These are phyloP conservation scores for Triticum turgidum DNA, from an alignment of 176 grass and related monocot species.

Conservation along the genomic window DNA sequence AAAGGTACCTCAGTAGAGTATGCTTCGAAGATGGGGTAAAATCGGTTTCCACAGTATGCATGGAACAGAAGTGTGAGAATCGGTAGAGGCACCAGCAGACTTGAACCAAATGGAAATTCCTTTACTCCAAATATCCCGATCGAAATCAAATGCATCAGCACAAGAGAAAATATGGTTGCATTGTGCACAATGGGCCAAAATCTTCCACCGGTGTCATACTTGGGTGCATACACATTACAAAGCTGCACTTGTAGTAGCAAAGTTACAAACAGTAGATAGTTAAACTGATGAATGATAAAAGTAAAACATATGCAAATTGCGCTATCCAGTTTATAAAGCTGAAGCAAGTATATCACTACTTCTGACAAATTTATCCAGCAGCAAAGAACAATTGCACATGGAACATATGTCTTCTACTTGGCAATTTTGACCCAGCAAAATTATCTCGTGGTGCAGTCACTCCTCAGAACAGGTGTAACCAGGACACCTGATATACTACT, in stretches of 20 bases:
- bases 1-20: conserved; percentile 77
- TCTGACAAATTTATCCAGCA: background rate
- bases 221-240: conserved; percentile 71
- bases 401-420: background rate
- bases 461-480: conserved; percentile 6
- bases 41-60: conserved; percentile 81
- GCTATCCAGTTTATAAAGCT: background rate
- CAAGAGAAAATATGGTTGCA: conserved; percentile 78
- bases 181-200: conserved; percentile 92
- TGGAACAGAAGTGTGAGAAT: conserved; percentile 81
- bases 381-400: background rate
- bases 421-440: background rate
- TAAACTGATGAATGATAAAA: conserved; percentile 4
- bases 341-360: background rate
- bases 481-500: background rate
- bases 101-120: conserved; percentile 76
- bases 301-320: background rate
- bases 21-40: conserved; percentile 73
- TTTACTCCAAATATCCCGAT: conserved; percentile 91
- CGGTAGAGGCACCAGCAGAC: conserved; percentile 73
- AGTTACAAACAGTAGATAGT: conserved; percentile 9
- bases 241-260: conserved; percentile 61
- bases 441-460: background rate
- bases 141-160: conserved; percentile 79
- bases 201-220: conserved; percentile 92